phyloP scores from a whole-genome alignment of 2,329 filamentous ascomycete genomes.

The Colletotrichum sojae region DNA sequence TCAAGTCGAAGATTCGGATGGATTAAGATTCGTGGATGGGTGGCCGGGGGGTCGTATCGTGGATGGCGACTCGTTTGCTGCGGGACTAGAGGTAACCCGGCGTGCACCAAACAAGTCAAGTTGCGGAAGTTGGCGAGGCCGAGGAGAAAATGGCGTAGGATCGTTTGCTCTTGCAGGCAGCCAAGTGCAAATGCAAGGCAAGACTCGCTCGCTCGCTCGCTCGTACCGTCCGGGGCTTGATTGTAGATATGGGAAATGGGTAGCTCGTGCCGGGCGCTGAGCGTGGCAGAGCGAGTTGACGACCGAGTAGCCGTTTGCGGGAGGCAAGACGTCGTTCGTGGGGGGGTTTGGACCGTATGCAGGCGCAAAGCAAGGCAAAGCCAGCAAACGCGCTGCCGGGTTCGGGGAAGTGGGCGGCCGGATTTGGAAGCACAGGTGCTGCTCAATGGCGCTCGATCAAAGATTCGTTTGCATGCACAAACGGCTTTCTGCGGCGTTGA shows the following conservation, averaged over 20 bases:
- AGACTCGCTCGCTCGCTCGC: too few species aligned
- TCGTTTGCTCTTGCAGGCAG: not conserved
- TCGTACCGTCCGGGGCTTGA: conserved; percentile 5
- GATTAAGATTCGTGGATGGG: conserved; percentile 14
- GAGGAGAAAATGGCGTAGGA: not conserved
- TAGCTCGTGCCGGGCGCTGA: conserved; percentile 17
- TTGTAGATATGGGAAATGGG: conserved; percentile 33
- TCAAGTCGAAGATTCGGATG: conserved; percentile 26
- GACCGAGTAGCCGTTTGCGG: conserved; percentile 28
- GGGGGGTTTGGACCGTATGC: conserved; percentile 17
- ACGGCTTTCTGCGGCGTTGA: conserved; percentile 8
- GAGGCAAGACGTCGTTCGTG: conserved; percentile 27
- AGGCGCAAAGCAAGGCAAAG: conserved; percentile 24
- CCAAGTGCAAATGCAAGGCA: not conserved
- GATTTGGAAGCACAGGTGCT: conserved; percentile 16
- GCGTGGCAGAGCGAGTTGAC: conserved; percentile 18
- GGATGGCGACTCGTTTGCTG: conserved; percentile 16
- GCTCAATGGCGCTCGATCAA: conserved; percentile 16
- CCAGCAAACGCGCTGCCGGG: conserved; percentile 27
- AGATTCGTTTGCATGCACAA: conserved; percentile 7
- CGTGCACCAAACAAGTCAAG: conserved; percentile 9
- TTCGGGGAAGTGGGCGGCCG: conserved; percentile 24
- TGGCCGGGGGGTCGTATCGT: conserved; percentile 7
- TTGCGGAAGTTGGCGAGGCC: conserved; percentile 8
- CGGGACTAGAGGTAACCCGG: conserved; percentile 19